phyloP scores from a whole-genome alignment of 2,329 filamentous ascomycete genomes.

The Grosmannia clavigera region DNA sequence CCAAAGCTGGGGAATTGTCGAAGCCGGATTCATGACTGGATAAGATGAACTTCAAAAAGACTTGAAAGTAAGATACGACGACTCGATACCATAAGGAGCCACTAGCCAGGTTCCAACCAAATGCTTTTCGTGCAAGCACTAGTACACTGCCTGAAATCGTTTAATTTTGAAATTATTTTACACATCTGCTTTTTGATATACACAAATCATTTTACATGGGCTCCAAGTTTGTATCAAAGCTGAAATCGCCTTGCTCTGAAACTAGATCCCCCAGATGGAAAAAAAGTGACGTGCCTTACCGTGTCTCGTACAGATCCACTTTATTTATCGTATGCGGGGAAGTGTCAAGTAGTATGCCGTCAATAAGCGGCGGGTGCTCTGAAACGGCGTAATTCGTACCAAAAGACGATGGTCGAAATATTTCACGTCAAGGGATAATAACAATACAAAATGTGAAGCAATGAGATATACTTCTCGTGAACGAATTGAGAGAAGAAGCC shows the following conservation, averaged over 20 bases:
- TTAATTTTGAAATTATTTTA: too few species aligned
- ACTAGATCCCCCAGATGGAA: neutral
- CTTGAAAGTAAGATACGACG: too few species aligned
- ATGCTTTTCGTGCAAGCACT: too few species aligned
- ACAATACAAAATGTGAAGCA: neutral
- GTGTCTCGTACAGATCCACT: neutral
- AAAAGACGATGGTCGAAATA: neutral
- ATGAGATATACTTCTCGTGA: neutral
- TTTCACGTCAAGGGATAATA: neutral
- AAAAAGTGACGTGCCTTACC: neutral
- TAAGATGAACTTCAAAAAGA: too few species aligned
- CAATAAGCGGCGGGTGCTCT: neutral
- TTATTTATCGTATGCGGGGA: neutral
- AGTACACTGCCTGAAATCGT: too few species aligned
- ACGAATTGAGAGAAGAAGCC: neutral
- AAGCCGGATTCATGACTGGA: too few species aligned
- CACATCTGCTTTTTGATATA: too few species aligned
- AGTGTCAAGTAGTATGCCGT: neutral
- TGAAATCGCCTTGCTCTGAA: too few species aligned
- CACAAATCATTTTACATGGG: too few species aligned
- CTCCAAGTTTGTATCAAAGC: neutral
- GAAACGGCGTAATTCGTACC: neutral
- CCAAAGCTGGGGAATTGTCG: too few species aligned
- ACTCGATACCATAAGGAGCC: too few species aligned
- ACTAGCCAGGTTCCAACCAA: too few species aligned